These are phyloP conservation scores for Hibiscus syriacus DNA, from an alignment of 345 rosid genomes.

Conservation along the genomic window DNA sequence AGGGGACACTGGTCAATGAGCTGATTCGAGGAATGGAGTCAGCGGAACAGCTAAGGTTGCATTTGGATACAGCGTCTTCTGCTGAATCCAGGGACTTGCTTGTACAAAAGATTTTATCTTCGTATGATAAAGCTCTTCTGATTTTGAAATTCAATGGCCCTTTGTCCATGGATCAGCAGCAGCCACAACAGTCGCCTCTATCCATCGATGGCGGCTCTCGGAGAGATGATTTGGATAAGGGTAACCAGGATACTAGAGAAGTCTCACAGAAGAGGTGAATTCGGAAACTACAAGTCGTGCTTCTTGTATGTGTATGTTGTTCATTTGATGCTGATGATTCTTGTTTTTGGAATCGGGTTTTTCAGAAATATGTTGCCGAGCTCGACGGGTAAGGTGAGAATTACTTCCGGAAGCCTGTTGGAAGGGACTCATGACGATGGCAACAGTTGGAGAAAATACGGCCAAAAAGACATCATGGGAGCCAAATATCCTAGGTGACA, in stretches of 20 bases:
- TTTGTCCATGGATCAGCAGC: constrained; percentile 10
- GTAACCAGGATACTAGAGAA: constrained; percentile 33
- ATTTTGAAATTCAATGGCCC: constrained; percentile 38
- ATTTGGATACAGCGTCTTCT: constrained; percentile 28
- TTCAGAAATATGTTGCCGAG: constrained; percentile 48
- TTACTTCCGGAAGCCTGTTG: constrained; percentile 42
- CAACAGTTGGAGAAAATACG: constrained; percentile 86
- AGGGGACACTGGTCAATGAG: constrained; percentile 44
- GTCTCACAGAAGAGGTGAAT: constrained; percentile 65
- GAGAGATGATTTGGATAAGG: constrained; percentile 47
- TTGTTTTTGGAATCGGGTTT: constrained; percentile 6
- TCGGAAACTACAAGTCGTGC: neutral
- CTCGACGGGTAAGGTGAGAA: constrained; percentile 61
- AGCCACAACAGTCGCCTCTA: constrained; percentile 43
- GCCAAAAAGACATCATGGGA: constrained; percentile 79
- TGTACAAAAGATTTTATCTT: constrained; percentile 42
- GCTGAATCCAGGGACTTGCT: constrained; percentile 40
- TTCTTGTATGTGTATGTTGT: neutral
- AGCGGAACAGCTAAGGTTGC: constrained; percentile 45
- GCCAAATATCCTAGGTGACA: constrained; percentile 69
- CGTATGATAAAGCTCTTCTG: constrained; percentile 59
- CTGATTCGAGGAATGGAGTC: constrained; percentile 46
- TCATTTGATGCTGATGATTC: constrained; percentile 4
- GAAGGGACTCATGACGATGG: constrained; percentile 74
- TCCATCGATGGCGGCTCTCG: constrained; percentile 58